Evolutionary conservation across 225 moss, liverwort and hornwort genomes (phyloP), one percentile per base, ranked within the genome.

Genomic region (Sphagnum tenellum): DNA sequence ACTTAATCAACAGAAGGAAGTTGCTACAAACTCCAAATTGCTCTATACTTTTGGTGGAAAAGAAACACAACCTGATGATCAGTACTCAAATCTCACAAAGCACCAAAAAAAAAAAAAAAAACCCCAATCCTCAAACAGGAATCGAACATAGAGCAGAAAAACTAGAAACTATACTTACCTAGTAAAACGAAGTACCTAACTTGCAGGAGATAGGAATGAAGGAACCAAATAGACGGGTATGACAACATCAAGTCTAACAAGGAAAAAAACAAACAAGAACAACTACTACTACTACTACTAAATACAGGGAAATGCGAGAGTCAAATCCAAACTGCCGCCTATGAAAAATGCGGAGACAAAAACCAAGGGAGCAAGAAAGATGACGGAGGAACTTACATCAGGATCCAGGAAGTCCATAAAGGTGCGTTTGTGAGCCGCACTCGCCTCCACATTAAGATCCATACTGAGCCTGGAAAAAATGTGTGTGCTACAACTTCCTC

Each of bases 391-490:
- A n/a, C 74, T 73, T 55, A 82, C 84, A 12, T 89, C 89, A 53
- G 85, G 89, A 63, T 92, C 92, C 47, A 92, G 89, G 76, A 92
- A 92, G 56, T 89, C 89, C 85, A 87, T 70, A 64, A 89, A 84
- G 3, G 77, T 80, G 69, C 79, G 82, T 71, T 94, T 94, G 71
- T 84, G 63, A 5, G 82, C 88, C 47, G 81, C 77, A 65, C 63
- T 82, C 58, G 80, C 78, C 71, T 90, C 84, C 67, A 59, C 66
- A 52, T 82, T 88, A 48, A 81, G 64, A 62, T 93, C 89, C 88
- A 89, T 93, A 57, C 65, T 67, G 29, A 0, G 29, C 29, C 29
- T 29, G 29, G 29, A 1, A 29, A 29, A 29, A 29, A 29, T 0
- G 29, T 29, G 29, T 29, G 29, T 29, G 29, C 29, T 29, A 29